Conservation (phyloP, 805 yeast genomes). For the Kodamaea sagamina region DNA sequence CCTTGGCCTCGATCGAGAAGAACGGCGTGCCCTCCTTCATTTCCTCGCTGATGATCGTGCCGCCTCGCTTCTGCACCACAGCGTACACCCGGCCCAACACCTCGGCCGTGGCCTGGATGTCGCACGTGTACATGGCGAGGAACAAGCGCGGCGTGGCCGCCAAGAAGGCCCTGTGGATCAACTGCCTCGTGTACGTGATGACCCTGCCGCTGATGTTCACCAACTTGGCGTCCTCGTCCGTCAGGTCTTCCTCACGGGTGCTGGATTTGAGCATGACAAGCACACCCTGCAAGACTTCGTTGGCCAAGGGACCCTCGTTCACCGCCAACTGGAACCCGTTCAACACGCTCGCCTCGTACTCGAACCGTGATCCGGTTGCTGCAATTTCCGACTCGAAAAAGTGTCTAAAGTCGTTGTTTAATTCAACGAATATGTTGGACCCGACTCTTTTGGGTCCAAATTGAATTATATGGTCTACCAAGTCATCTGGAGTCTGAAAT, state of each 20-base stretch:
- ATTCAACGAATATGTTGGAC: constrained; percentile 70
- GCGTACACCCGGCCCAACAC: constrained; percentile 94
- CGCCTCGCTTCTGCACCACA: constrained; percentile 87
- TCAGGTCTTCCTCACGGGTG: constrained; percentile 38
- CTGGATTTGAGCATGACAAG: constrained; percentile 45
- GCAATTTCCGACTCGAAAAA: constrained; percentile 24
- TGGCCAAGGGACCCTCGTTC: constrained; percentile 82
- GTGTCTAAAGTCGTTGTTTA: constrained; percentile 29
- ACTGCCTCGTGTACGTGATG: constrained; percentile 69
- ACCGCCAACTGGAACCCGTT: constrained; percentile 86
- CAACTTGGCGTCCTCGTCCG: constrained; percentile 32
- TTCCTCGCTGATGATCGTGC: constrained; percentile 84
- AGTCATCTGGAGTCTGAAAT: constrained; percentile 19
- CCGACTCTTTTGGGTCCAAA: constrained; percentile 82
- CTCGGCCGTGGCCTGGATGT: constrained; percentile 92
- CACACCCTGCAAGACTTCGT: constrained; percentile 86
- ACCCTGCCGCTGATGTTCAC: constrained; percentile 68
- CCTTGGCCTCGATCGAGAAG: constrained; percentile 77
- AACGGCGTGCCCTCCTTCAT: constrained; percentile 98
- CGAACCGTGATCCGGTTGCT: constrained; percentile 22
- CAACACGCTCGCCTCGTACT: constrained; percentile 60
- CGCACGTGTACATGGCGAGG: constrained; percentile 93
- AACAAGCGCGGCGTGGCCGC: constrained; percentile 87
- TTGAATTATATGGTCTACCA: constrained; percentile 46
- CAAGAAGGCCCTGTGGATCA: constrained; percentile 67